A percentile compares a stretch with the other conserved stretches of the same genome.
phyloP scores from a whole-genome alignment of 2,329 filamentous ascomycete genomes.

The Aspergillus luchuensis region DNA sequence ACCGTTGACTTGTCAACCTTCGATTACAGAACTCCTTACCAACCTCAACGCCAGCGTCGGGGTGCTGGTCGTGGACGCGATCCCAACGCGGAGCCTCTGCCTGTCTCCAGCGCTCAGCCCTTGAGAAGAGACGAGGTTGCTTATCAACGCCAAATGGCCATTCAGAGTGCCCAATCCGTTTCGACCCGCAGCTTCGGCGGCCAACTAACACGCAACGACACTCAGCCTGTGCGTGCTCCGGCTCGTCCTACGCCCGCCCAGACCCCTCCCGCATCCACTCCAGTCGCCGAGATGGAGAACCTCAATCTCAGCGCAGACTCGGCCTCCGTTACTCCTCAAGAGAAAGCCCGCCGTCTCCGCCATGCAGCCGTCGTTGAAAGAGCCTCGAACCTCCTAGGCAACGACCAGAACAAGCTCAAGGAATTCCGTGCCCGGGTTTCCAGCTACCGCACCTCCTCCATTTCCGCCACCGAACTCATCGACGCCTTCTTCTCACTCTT shows the following conservation, averaged over 20 bases:
- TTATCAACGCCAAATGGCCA: constrained; percentile 87
- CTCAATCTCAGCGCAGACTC: constrained; percentile 50
- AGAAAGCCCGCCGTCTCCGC: constrained; percentile 76
- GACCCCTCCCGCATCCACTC: constrained; percentile 29
- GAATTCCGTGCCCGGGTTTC: constrained; percentile 81
- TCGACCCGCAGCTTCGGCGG: constrained; percentile 82
- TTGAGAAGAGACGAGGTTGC: constrained; percentile 84
- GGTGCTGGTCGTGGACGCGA: constrained; percentile 73
- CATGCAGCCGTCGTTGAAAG: constrained; percentile 86
- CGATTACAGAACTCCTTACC: constrained; percentile 73
- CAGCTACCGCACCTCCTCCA: constrained; percentile 68
- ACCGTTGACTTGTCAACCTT: constrained; percentile 86
- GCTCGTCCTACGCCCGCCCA: constrained; percentile 33
- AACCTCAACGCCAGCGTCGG: constrained; percentile 61
- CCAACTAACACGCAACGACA: constrained; percentile 65
- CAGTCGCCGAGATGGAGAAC: constrained; percentile 51
- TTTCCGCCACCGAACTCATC: constrained; percentile 74
- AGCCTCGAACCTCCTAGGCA: constrained; percentile 76
- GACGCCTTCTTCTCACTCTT: constrained; percentile 88
- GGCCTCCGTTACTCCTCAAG: constrained; percentile 65
- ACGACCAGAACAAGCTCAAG: constrained; percentile 71
- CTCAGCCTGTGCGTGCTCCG: constrained; percentile 51
- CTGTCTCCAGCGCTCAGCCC: constrained; percentile 75
- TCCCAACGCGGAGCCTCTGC: constrained; percentile 79
- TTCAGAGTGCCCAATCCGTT: constrained; percentile 82